Base-by-base conservation (phyloP, 2,329 filamentous ascomycete genomes). In the Dothideomycetes sp. region DNA sequence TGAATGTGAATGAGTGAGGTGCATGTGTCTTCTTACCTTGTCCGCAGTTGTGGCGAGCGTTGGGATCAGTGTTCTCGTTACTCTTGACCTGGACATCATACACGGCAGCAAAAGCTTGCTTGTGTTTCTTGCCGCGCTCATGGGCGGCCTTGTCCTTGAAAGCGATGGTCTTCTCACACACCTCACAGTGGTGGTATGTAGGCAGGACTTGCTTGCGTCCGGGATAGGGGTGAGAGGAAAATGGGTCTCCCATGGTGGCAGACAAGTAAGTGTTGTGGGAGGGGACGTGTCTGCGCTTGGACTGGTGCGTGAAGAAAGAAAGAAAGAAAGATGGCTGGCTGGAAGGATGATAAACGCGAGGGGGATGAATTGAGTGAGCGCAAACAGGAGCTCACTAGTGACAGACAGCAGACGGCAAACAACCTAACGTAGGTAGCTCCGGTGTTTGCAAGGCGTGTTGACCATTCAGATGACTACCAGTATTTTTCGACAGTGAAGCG, bases 91-190 rank as follows among this genome's bases (percentile, higher is more conserved):
- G 16, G 7, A 22, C 25, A 11, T 41, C 39, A n/a, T n/a, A n/a
- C n/a, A n/a, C n/a, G n/a, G n/a, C n/a, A 23, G 36, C 36, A 19
- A 35, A 15, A 17, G 8, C 17, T 10, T 20, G n/a, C 4, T 13
- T 19, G 33, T 43, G 40, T 27, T 37, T 37, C 40, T 43, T 43
- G 32, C 40, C 33, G 29, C 40, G 40, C 4, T 43, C 40, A 5
- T 38, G 41, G n/a, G 41, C 33, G 16, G 20, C 33, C 15, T 33
- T 43, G 23, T 43, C 41, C 20, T 24, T 33, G 30, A 19, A 36
- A 2, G 20, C 33, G 4, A 43, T n/a, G 6, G 28, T 28, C 29
- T 33, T 43, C 20, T 43, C 28, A n/a, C 40, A 43, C 5, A 20
- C 12, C 16, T 22, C 40, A n/a, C 40, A 43, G 20, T 25, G 19